Base-by-base conservation (phyloP, 805 yeast genomes). In the Yarrowia deformans region DNA sequence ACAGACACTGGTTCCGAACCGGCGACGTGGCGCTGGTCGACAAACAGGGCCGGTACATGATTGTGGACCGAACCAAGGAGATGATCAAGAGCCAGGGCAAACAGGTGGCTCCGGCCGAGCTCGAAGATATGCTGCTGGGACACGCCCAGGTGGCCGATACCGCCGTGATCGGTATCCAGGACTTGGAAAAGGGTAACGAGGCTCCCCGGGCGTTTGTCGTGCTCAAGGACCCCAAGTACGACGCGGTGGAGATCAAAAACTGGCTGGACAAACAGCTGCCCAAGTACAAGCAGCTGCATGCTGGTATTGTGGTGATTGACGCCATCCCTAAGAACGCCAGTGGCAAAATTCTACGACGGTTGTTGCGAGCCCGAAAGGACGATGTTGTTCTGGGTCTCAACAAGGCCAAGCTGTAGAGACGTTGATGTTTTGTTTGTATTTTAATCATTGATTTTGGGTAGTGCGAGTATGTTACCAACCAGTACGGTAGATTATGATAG, bases 241-340 rank as follows among this genome's bases (percentile, higher is more conserved):
- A 63, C 18, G 68, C 68, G 14, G 39, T 50, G 19, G 70, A 70
- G 52, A 64, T 70, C 64, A 32, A 70, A 52, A 45, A 66, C 12
- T 76, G 76, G 75, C 69, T 76, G 14, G 74, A 74, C 39, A 52
- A 50, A 34, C 69, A 70, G 54, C 77, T 76, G 19, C 76, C 78
- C 18, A 69, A 67, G 49, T 78, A 76, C 67, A 75, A 75, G 69
- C 69, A 71, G 49, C 66, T 75, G 9, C 72, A 74, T 70, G 78
- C 77, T 2, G 77, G 77, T 34, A 85, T 91, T 71, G 83, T 88
- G 72, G 81, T 89, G 70, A 90, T 91, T 68, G 89, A 86, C 70
- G 95, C 90, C 76, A 85, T 92, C 78, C 97, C 97, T 80, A 91
- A 91, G 84, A 91, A 96, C 29, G 87, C 97, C 83, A 90, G 96